Evolutionary conservation across 345 rosid genomes (phyloP).

Genomic region (Pugionium dolabratum): DNA sequence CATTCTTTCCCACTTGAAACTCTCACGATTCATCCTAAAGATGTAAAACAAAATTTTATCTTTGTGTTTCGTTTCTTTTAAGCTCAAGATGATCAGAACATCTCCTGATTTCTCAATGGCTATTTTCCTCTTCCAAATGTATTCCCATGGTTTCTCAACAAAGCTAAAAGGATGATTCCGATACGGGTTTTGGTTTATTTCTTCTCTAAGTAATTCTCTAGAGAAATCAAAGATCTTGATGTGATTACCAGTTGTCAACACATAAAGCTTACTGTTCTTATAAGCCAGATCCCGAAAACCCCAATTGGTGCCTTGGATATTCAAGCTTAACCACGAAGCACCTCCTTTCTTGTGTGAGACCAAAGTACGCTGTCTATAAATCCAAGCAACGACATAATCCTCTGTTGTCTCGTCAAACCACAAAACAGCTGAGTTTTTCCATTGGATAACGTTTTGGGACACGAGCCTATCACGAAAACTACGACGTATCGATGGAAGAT

Average conservation of each 20-base stretch:
- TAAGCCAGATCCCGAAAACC: background rate
- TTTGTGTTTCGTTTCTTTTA: background rate
- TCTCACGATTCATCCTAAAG: slow-evolving; percentile 14
- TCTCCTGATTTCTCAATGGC: slow-evolving; percentile 10
- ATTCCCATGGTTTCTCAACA: slow-evolving; percentile 11
- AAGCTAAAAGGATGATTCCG: background rate
- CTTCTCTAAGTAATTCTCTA: background rate
- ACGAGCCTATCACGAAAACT: background rate
- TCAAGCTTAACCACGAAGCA: background rate
- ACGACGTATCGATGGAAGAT: slow-evolving; percentile 23
- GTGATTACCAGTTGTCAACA: slow-evolving; percentile 1
- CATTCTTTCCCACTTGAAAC: slow-evolving; percentile 18
- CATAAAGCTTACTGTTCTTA: slow-evolving; percentile 5
- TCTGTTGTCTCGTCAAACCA: slow-evolving; percentile 19
- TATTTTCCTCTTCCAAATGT: slow-evolving; percentile 16
- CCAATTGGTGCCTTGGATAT: background rate
- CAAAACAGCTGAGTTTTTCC: slow-evolving; percentile 15
- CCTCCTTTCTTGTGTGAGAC: background rate
- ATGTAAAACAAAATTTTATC: slow-evolving; percentile 17
- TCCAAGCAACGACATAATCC: slow-evolving; percentile 14
- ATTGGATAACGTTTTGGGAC: background rate
- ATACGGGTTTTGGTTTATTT: background rate
- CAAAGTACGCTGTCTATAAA: slow-evolving; percentile 15
- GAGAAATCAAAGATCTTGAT: slow-evolving; percentile 7
- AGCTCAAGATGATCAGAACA: slow-evolving; percentile 22